These are phyloP conservation scores for Lasiodiplodia hormozganensis DNA, from an alignment of 2,329 filamentous ascomycete genomes.

Conservation along the genomic window DNA sequence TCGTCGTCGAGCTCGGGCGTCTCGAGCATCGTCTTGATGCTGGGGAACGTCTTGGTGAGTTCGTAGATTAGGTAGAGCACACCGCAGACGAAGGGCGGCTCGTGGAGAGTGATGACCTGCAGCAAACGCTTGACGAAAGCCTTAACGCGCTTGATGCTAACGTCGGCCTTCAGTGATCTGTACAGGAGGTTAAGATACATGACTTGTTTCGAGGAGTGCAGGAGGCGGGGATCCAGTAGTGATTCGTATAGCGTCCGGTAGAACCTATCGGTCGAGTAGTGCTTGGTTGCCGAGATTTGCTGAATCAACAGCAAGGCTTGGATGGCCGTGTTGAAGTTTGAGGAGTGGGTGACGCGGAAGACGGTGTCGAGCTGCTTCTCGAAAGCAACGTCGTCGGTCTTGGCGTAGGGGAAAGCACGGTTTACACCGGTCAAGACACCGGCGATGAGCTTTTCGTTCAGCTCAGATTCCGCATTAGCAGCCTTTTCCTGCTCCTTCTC, in stretches of 20 bases:
- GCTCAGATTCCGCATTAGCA: slow-evolving; percentile 63
- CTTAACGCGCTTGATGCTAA: slow-evolving; percentile 91
- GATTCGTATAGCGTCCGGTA: slow-evolving; percentile 97
- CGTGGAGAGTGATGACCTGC: slow-evolving; percentile 85
- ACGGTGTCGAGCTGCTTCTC: slow-evolving; percentile 91
- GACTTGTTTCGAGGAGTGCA: slow-evolving; percentile 91
- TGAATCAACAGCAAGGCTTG: slow-evolving; percentile 95
- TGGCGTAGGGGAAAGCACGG: slow-evolving; percentile 91
- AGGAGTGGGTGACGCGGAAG: slow-evolving; percentile 94
- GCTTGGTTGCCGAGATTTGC: slow-evolving; percentile 82
- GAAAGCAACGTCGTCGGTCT: slow-evolving; percentile 77
- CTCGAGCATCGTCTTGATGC: slow-evolving; percentile 74
- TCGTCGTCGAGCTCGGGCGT: slow-evolving; percentile 77
- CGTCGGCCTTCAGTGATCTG: slow-evolving; percentile 84
- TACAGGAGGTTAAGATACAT: slow-evolving; percentile 93
- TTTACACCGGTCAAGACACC: slow-evolving; percentile 94
- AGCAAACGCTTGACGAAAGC: slow-evolving; percentile 94
- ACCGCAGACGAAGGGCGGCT: slow-evolving; percentile 90
- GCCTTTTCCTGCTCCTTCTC: slow-evolving; percentile 52
- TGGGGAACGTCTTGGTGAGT: slow-evolving; percentile 78
- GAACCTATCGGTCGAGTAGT: slow-evolving; percentile 85
- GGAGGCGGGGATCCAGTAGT: slow-evolving; percentile 84
- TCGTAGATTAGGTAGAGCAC: slow-evolving; percentile 90
- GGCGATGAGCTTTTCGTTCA: slow-evolving; percentile 89
- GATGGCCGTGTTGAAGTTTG: slow-evolving; percentile 98